Conservation (phyloP, 176 grass and related monocot species). For the Poa annua region DNA sequence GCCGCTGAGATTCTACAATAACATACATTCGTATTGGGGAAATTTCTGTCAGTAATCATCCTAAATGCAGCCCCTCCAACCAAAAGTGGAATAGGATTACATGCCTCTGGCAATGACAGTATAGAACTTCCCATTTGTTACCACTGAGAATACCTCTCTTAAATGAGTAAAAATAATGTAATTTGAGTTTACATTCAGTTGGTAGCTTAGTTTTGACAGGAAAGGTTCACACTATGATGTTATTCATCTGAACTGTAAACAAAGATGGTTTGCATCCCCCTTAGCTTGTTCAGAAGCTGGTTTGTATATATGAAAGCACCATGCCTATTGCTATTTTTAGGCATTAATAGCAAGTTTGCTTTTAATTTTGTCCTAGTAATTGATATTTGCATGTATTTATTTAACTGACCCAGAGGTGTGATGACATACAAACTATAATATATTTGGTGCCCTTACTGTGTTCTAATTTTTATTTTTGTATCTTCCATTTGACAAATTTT, state of each 20-base stretch:
- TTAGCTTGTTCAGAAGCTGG: slow-evolving; percentile 22
- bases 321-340: neutral
- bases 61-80: neutral
- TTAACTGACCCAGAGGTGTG: neutral
- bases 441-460: neutral
- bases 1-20: neutral
- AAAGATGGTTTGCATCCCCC: neutral
- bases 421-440: neutral
- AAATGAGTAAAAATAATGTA: neutral
- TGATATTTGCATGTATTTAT: slow-evolving; percentile 20
- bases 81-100: slow-evolving; percentile 6
- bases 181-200: neutral
- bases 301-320: slow-evolving; percentile 26
- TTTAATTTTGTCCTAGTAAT: neutral
- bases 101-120: slow-evolving; percentile 1
- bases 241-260: slow-evolving; percentile 32
- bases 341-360: slow-evolving; percentile 4
- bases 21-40: slow-evolving; percentile 1
- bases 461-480: slow-evolving; percentile 26
- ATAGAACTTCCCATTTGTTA: slow-evolving; percentile 23
- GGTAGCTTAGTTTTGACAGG: slow-evolving; percentile 28
- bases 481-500: neutral
- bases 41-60: slow-evolving; percentile 17
- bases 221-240: slow-evolving; percentile 11
- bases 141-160: neutral